Conservation (phyloP, 306 rosid genomes). For the Quillaja saponaria region DNA sequence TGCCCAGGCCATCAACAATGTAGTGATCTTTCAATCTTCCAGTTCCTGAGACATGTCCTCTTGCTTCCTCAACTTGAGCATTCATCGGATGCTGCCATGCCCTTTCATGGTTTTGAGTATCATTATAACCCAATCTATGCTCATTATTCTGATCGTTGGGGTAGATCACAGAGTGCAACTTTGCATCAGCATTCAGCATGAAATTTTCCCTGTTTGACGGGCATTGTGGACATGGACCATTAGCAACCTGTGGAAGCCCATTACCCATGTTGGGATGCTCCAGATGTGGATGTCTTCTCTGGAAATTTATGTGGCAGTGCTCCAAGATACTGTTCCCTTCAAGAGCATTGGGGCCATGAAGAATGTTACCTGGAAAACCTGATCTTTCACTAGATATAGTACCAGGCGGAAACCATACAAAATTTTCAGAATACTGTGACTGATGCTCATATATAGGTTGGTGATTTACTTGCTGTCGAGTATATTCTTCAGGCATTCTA, state of each 20-base stretch:
- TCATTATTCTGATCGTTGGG: conserved; percentile 59
- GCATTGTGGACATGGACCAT: conserved; percentile 56
- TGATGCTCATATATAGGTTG: conserved; percentile 73
- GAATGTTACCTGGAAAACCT: conserved; percentile 65
- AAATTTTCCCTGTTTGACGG: conserved; percentile 57
- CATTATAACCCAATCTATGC: conserved; percentile 54
- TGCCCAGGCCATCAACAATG: conserved; percentile 59
- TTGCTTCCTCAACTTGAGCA: conserved; percentile 58
- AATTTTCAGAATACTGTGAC: conserved; percentile 74
- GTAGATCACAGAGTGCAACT: conserved; percentile 64
- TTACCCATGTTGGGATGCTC: conserved; percentile 60
- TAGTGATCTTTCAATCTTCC: conserved; percentile 65
- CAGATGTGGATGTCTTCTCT: conserved; percentile 58
- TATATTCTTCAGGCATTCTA: conserved; percentile 77
- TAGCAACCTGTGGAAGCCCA: conserved; percentile 57
- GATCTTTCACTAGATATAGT: conserved; percentile 59
- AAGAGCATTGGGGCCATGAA: conserved; percentile 52
- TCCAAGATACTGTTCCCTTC: conserved; percentile 83
- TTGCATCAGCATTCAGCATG: conserved; percentile 60
- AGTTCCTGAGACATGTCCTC: conserved; percentile 52
- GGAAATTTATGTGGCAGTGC: conserved; percentile 69
- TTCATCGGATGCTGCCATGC: conserved; percentile 70
- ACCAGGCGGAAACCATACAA: conserved; percentile 63
- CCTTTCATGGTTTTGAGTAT: conserved; percentile 64
- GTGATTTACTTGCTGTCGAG: conserved; percentile 59